These are phyloP conservation scores for Novymonas esmeraldas DNA, from an alignment of 208 protist species.

Conservation along the genomic window DNA sequence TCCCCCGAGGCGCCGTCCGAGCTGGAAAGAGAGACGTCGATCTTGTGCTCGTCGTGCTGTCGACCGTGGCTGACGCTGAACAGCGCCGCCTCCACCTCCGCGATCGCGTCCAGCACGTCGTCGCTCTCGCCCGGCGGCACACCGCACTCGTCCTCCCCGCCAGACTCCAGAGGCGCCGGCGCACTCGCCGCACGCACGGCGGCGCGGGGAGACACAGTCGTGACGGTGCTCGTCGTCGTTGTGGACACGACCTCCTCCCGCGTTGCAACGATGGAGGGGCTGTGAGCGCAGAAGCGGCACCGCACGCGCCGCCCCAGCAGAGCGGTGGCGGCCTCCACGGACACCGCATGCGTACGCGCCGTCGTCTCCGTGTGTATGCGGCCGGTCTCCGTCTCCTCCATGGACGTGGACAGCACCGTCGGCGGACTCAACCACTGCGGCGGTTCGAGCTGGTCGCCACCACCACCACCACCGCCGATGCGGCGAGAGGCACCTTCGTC, in stretches of 20 bases:
- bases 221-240: conserved; percentile 18
- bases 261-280: conserved; percentile 1
- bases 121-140: neutral
- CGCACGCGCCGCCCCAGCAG: conserved; percentile 15
- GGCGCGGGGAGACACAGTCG: neutral
- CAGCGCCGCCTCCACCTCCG: neutral
- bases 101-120: conserved; percentile 1
- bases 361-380: conserved; percentile 3
- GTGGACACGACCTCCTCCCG: conserved; percentile 12
- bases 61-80: neutral
- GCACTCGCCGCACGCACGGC: too few relatives aligned
- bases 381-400: neutral
- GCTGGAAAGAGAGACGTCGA: neutral
- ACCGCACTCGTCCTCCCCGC: too few relatives aligned
- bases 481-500: too few relatives aligned
- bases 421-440: neutral
- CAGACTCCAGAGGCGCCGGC: neutral
- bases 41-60: neutral
- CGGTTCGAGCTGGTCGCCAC: neutral
- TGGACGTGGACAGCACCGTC: neutral
- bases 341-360: conserved; percentile 4
- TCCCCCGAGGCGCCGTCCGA: neutral
- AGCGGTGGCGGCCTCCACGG: neutral
- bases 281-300: conserved; percentile 26
- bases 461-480: neutral